phyloP scores from a whole-genome alignment of 257 asterid genomes.

The Nicotiana obtusifolia region DNA sequence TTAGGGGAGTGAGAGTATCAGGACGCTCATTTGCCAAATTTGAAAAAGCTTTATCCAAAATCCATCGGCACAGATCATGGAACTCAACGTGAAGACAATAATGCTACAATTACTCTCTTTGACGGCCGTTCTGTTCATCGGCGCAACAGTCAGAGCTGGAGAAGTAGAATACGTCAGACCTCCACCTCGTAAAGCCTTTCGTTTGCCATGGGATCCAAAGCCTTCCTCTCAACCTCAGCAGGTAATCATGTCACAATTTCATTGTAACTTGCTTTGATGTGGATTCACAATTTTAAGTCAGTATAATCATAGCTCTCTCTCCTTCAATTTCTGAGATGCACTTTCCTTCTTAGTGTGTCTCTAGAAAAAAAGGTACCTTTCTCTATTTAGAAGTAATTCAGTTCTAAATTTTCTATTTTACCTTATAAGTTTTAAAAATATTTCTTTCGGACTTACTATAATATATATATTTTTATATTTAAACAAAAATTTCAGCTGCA shows the following conservation, averaged over 20 bases:
- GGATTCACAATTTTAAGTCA: background rate
- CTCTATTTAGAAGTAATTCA: too few relatives aligned
- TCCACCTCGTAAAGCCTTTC: slow-evolving; percentile 53
- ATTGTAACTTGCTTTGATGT: too few relatives aligned
- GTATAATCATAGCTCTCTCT: background rate
- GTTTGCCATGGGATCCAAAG: slow-evolving; percentile 40
- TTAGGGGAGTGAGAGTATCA: background rate
- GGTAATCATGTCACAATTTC: slow-evolving; percentile 25
- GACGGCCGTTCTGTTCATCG: slow-evolving; percentile 6
- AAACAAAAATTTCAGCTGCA: background rate
- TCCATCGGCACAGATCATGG: background rate
- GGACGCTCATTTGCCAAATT: background rate
- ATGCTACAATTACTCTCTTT: background rate
- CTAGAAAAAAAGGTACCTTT: too few relatives aligned
- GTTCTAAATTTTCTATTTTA: too few relatives aligned
- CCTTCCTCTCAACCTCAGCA: slow-evolving; percentile 58
- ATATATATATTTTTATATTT: too few relatives aligned
- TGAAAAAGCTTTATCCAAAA: background rate
- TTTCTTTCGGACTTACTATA: too few relatives aligned
- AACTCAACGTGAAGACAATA: slow-evolving; percentile 10
- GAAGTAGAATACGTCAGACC: slow-evolving; percentile 56
- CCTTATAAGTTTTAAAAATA: too few relatives aligned
- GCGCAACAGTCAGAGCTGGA: slow-evolving; percentile 14
- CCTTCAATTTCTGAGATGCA: too few relatives aligned
- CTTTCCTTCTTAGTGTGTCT: too few relatives aligned